Evolutionary conservation across 805 yeast species (phyloP).

Genomic region (Metschnikowia continentalis): DNA sequence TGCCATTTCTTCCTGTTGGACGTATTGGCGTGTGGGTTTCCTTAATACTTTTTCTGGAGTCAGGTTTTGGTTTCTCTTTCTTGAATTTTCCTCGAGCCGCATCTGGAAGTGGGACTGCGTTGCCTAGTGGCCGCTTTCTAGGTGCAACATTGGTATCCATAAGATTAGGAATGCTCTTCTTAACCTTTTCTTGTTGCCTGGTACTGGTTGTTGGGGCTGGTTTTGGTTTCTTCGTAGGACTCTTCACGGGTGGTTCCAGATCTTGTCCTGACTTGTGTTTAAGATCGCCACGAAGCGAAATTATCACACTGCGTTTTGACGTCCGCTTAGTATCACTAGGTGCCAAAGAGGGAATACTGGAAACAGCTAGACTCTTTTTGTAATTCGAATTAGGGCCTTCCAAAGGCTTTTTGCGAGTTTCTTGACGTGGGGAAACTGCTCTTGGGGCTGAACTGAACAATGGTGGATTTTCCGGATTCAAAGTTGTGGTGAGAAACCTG

Average conservation of each 20-base stretch:
- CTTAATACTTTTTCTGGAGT: background rate
- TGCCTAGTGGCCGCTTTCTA: constrained; percentile 19
- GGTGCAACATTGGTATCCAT: constrained; percentile 7
- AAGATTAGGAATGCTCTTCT: background rate
- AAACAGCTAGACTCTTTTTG: constrained; percentile 8
- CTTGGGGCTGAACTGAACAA: constrained; percentile 14
- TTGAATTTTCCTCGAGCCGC: constrained; percentile 30
- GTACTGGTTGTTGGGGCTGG: background rate
- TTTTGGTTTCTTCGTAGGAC: constrained; percentile 1
- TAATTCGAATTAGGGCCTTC: constrained; percentile 15
- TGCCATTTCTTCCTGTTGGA: background rate
- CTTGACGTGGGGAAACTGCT: constrained; percentile 8
- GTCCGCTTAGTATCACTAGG: background rate
- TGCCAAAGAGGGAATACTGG: background rate
- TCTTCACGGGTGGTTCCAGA: background rate
- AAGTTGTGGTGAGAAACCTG: constrained; percentile 33
- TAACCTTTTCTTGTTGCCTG: background rate
- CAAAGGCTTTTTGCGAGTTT: constrained; percentile 11
- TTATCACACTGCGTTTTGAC: constrained; percentile 1
- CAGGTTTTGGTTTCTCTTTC: constrained; percentile 6
- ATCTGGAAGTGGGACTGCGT: constrained; percentile 36
- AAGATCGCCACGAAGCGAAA: constrained; percentile 3
- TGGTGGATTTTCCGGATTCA: constrained; percentile 30
- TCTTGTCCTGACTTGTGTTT: constrained; percentile 3
- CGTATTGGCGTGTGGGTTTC: constrained; percentile 3